These are phyloP conservation scores for Coelastrella sp. DNA, from an alignment of 139 green algal genomes.

Conservation along the genomic window DNA sequence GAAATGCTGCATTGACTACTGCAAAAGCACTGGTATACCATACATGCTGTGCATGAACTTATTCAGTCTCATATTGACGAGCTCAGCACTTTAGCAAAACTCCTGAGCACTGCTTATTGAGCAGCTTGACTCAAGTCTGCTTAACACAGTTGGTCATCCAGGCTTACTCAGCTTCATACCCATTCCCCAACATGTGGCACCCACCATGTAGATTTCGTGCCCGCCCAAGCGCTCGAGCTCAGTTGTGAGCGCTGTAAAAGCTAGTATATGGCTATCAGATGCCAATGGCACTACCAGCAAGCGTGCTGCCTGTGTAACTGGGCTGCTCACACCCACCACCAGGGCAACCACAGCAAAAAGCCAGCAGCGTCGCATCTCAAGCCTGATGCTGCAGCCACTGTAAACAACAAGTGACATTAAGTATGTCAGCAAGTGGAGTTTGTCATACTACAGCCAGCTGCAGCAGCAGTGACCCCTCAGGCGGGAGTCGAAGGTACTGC, in stretches of 20 bases:
- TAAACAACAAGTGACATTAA: too few relatives aligned
- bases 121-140: not conserved
- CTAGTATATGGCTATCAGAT: constrained; percentile 25
- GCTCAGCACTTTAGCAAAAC: not conserved
- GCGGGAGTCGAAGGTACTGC: too few relatives aligned
- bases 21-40: not conserved
- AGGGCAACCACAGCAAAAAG: not conserved
- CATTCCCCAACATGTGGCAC: too few relatives aligned
- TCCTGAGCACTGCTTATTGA: not conserved
- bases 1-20: not conserved
- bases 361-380: not conserved
- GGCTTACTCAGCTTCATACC: not conserved
- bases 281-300: constrained; percentile 13
- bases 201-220: constrained; percentile 39
- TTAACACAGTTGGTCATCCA: not conserved
- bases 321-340: not conserved
- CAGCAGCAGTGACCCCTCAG: too few relatives aligned
- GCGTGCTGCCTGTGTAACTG: not conserved
- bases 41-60: too few relatives aligned
- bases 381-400: too few relatives aligned
- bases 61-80: not conserved
- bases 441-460: too few relatives aligned
- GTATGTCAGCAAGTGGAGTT: too few relatives aligned
- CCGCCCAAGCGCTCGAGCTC: constrained; percentile 23
- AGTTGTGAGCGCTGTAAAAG: constrained; percentile 36